Base-by-base conservation (phyloP, 495 filamentous ascomycete genomes). In the Neurospora tetrasperma region DNA sequence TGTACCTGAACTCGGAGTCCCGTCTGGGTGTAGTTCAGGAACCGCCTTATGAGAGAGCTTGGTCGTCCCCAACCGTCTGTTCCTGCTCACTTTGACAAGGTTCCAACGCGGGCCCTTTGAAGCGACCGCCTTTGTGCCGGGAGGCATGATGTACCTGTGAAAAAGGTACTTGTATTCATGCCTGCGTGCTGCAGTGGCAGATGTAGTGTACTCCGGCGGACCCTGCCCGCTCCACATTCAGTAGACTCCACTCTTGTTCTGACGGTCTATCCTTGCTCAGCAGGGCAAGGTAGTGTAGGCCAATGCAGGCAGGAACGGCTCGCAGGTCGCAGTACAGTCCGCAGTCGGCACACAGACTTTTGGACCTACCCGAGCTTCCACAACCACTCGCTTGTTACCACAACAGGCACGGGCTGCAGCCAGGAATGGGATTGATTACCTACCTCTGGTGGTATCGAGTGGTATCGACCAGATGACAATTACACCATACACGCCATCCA, bases 41-140 rank as follows among this genome's bases (percentile, higher is more conserved):
- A 77, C 75, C 72, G 73, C 74, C 73, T 72, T 75, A 75, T 72
- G 72, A 71, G 66, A 74, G 59, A 66, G 62, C 70, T 38, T 39
- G 42, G 71, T 40, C n/a, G 20, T 43, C 42, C 70, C 69, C 42
- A 54, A 54, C 10, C 20, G 1, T 48, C n/a, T 48, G 46, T 48
- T 46, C 38, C 42, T 43, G 39, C 41, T 44, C 27, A 12, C 42
- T 46, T 35, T 48, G 39, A 35, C n/a, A 27, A 31, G 70, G 39
- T 43, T 46, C 69, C 42, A 31, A 42, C 41, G 42, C 35, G 41
- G 38, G 40, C 40, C 69, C 11, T 23, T 43, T 62, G 70, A 23
- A 43, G 54, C 70, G 54, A 62, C 20, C 70, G 39, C 42, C 54
- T 31, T 62, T 62, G 54, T 62, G 12, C 23, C 54, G 54, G 23